These are phyloP conservation scores for Hypoxylon sp. DNA, from an alignment of 2,329 filamentous ascomycete genomes.

Conservation along the genomic window DNA sequence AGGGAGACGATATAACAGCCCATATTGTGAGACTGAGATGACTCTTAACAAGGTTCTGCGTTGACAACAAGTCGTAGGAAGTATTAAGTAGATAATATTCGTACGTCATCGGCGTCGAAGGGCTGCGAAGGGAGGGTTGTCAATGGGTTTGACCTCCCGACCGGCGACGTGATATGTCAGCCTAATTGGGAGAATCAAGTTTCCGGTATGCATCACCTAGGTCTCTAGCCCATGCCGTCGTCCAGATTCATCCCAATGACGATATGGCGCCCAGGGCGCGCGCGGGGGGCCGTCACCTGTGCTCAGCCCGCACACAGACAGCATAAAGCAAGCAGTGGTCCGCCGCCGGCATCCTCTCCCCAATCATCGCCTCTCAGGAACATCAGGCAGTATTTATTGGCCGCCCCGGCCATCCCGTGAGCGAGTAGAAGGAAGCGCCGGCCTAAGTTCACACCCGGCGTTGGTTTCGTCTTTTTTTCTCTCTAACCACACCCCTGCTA, in stretches of 20 bases:
- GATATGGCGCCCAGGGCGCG: no score
- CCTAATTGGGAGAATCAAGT: slow-evolving; percentile 17
- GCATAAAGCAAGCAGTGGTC: no score
- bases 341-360: slow-evolving; percentile 30
- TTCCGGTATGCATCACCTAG: slow-evolving; percentile 21
- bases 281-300: slow-evolving; percentile 27
- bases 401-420: slow-evolving; percentile 13
- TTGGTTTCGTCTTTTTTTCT: not conserved
- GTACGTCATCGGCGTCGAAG: slow-evolving; percentile 23
- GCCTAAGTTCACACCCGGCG: slow-evolving; percentile 25
- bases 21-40: not conserved
- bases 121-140: slow-evolving; percentile 9
- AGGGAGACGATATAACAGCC: slow-evolving; percentile 13
- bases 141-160: slow-evolving; percentile 3
- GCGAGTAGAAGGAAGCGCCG: slow-evolving; percentile 10
- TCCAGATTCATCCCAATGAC: slow-evolving; percentile 2
- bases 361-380: slow-evolving; percentile 22
- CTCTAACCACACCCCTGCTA: slow-evolving; percentile 15
- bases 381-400: slow-evolving; percentile 25
- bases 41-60: not conserved
- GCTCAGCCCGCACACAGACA: slow-evolving; percentile 19
- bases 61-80: not conserved
- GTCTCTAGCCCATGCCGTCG: slow-evolving; percentile 15
- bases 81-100: slow-evolving; percentile 1
- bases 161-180: slow-evolving; percentile 16